These are phyloP conservation scores for Syzygium aqueum DNA, from an alignment of 345 rosid species.

Conservation along the genomic window DNA sequence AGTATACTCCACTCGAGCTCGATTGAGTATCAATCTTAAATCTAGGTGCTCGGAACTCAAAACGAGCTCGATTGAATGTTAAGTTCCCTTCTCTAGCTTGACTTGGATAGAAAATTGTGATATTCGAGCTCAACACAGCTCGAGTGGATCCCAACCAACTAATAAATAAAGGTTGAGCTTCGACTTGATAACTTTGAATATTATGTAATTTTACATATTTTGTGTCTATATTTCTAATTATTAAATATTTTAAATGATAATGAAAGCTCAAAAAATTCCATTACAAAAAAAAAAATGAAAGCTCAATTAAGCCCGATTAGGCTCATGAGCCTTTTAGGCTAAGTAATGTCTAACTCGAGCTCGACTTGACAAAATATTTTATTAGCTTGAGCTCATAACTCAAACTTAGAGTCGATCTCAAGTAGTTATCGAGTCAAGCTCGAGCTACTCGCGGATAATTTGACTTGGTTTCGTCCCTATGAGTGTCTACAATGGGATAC, in stretches of 20 bases:
- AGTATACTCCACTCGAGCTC: background rate
- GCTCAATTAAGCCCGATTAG: background rate
- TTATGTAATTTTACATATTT: background rate
- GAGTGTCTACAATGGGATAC: background rate
- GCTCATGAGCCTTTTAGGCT: background rate
- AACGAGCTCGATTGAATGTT: background rate
- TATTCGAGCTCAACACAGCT: background rate
- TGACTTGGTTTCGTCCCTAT: background rate
- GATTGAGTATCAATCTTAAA: background rate
- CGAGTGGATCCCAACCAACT: background rate
- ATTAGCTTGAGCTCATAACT: background rate
- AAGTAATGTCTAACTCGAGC: background rate
- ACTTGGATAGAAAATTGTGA: background rate
- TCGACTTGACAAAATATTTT: no score
- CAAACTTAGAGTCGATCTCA: background rate
- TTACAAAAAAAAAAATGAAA: no score
- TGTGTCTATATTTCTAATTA: background rate
- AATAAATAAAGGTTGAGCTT: background rate
- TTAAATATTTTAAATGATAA: background rate
- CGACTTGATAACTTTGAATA: background rate
- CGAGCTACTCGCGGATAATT: no score
- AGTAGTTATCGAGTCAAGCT: background rate
- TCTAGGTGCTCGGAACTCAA: background rate
- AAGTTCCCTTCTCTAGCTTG: background rate
- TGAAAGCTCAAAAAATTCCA: background rate